phyloP scores from a whole-genome alignment of 1,139 yeast species.

The Candida sanyaensis region DNA sequence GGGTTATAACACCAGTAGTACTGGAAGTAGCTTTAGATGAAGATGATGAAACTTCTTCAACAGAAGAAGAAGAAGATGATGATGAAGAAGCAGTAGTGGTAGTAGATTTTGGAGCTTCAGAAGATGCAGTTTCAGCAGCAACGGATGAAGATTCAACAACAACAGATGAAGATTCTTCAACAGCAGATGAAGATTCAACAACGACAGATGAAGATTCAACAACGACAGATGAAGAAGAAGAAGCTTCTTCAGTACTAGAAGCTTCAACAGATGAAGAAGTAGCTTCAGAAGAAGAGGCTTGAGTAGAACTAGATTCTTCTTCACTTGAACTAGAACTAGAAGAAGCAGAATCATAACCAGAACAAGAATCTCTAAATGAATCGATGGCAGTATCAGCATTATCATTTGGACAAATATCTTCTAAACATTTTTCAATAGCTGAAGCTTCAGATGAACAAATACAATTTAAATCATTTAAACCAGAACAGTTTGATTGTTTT shows the following conservation, averaged over 20 bases:
- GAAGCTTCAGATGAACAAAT: conserved; percentile 57
- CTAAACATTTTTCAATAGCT: conserved; percentile 60
- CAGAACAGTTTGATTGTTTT: conserved; percentile 54
- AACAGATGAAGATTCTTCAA: no score
- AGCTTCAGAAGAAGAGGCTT: conserved; percentile 30
- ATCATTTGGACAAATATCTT: conserved; percentile 64
- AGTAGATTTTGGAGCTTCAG: conserved; percentile 1
- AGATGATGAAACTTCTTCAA: conserved; percentile 9
- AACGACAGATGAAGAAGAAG: conserved; percentile 12
- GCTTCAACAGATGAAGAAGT: conserved; percentile 21
- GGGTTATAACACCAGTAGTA: conserved; percentile 16
- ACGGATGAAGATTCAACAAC: no score
- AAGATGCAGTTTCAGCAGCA: conserved; percentile 8
- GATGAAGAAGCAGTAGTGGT: no score
- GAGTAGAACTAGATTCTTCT: conserved; percentile 27
- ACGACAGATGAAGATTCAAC: conserved; percentile 7
- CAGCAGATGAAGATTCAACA: no score
- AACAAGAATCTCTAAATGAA: conserved; percentile 58
- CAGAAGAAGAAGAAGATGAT: conserved; percentile 14
- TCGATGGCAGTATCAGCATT: conserved; percentile 55
- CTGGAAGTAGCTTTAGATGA: conserved; percentile 12
- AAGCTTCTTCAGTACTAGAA: conserved; percentile 18
- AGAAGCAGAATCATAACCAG: conserved; percentile 29
- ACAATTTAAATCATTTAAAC: conserved; percentile 65
- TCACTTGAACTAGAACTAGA: conserved; percentile 23